Evolutionary conservation across 805 yeast genomes (phyloP), one percentile per base, ranked within the genome.

Genomic region (Candida railenensis): DNA sequence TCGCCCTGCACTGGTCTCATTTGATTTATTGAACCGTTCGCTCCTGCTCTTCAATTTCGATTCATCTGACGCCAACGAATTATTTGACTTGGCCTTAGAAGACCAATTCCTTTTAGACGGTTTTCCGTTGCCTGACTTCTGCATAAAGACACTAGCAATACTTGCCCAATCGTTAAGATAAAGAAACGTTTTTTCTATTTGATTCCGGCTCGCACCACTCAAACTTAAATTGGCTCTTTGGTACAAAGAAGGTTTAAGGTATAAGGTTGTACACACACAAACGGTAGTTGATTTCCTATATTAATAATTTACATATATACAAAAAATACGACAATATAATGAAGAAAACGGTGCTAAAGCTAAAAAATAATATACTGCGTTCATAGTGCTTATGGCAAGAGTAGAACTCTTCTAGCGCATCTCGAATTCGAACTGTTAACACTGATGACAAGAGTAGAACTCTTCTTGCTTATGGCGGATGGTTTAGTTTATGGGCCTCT

Each of bases 201-300:
- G n/a, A n/a, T n/a, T n/a, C n/a, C n/a, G n/a, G n/a, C n/a, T n/a
- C n/a, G n/a, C n/a, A n/a, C n/a, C n/a, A n/a, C n/a, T n/a, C n/a
- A n/a, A n/a, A n/a, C n/a, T n/a, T n/a, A n/a, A n/a, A n/a, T n/a
- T n/a, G n/a, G n/a, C n/a, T n/a, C n/a, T n/a, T n/a, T n/a, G n/a
- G 30, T 11, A 25, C 30, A 25, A 25, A 25, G 30, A 87, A 56
- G 87, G 96, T 0, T 71, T 92, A 49, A 77, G 86, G 44, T 90
- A 86, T 59, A 66, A 91, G n/a, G n/a, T n/a, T n/a, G n/a, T 66
- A 68, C 89, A 33, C 83, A 82, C 59, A 72, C 87, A 59, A n/a
- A 82, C 76, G 48, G 67, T 81, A 56, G 85, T 78, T 44, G 87
- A 83, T 30, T 66, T 81, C 44, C 67, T 73, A 12, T 65, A 77